A percentile compares a stretch with the other conserved stretches of the same genome.
Evolutionary conservation across 305 asterid species (phyloP).

Genomic region (Euphrasia arctica): DNA sequence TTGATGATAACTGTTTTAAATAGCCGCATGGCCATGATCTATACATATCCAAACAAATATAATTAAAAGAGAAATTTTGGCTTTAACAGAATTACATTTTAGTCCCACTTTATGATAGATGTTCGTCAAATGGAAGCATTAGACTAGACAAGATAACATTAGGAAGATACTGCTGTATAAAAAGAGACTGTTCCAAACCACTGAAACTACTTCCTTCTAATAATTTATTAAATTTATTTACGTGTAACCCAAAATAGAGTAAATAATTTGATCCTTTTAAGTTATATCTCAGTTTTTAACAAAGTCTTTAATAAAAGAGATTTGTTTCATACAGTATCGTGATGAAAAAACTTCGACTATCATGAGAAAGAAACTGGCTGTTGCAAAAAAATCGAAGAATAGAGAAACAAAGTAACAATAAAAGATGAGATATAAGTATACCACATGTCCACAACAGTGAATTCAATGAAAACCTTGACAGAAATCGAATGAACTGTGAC

Average conservation of each 20-base stretch:
- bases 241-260: too few species aligned
- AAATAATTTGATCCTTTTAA: neutral
- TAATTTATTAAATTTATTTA: too few species aligned
- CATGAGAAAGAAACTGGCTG: neutral
- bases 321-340: neutral
- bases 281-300: neutral
- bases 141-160: neutral
- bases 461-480: neutral
- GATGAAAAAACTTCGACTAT: neutral
- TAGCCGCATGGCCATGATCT: slow-evolving; percentile 13
- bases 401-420: neutral
- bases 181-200: neutral
- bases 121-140: neutral
- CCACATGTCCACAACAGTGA: neutral
- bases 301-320: neutral
- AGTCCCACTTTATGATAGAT: neutral
- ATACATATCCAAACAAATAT: neutral
- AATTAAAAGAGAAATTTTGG: neutral
- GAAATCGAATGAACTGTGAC: too few species aligned
- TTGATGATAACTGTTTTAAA: neutral
- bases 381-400: neutral
- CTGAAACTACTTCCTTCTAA: too few species aligned
- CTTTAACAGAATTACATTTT: neutral
- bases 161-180: neutral
- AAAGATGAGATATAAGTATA: neutral